Base-by-base conservation (phyloP, 441 rosid species). In the Erysimum cheiri region DNA sequence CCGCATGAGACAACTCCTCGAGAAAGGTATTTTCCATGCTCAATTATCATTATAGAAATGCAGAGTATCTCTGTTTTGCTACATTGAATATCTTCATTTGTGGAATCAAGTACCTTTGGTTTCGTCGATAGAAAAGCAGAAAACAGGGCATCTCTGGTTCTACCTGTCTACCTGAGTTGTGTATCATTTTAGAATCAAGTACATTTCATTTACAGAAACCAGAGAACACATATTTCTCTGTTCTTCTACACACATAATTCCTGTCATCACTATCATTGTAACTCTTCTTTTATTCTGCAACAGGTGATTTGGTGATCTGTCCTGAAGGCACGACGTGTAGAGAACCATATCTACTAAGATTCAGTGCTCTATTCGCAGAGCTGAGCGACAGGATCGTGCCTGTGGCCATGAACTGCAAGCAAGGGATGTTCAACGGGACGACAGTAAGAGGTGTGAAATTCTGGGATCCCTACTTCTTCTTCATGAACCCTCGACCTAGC, bases 281-380 rank as follows among this genome's bases (percentile, higher is more conserved):
- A 43, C 13, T 8, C 35, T 46, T 40, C 9, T 10, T 11, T 17
- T 31, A 22, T 4, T n/a, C 57, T 43, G 39, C 32, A 69, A 74
- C 67, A 75, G 79, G 99, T 26, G 99, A 95, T 67, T 83, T 95
- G 11, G 99, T 95, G 54, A 94, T 95, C 14, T 95, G 98, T 37
- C 99, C 99, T 0, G 98, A 95, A 69, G 99, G 98, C 9, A 95
- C 99, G 52, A 95, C 99, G 6, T 95, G 99, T 57, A 91, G 99
- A 8, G 99, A 94, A 60, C 75, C 69, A 3, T 92, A 84, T 75
- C 72, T 95, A 78, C 83, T 95, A 33, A 69, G 99, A 44, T 92
- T 92, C 86, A 95, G 99, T 52, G 98, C 99, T 3, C 77, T 95
- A 77, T 95, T 95, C 31, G 98, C 99, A 2, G 97, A 90, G 78